phyloP scores from a whole-genome alignment of 2,329 filamentous ascomycete genomes.

The Pleoardoris graminearum region DNA sequence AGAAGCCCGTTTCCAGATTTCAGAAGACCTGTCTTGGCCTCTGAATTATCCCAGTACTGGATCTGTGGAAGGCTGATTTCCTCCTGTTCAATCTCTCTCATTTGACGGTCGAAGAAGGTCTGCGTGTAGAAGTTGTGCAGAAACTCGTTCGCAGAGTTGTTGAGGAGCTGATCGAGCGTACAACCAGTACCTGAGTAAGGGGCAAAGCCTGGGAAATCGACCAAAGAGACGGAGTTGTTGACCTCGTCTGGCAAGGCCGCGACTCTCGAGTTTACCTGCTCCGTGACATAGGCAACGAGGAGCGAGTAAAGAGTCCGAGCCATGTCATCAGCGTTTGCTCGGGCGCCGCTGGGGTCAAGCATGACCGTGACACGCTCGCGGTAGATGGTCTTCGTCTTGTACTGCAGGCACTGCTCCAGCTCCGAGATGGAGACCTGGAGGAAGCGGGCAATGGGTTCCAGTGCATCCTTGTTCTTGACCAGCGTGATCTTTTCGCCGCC shows the following conservation, averaged over 20 bases:
- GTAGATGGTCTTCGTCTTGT: slow-evolving; percentile 96
- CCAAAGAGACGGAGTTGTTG: slow-evolving; percentile 89
- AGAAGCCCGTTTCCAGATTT: slow-evolving; percentile 92
- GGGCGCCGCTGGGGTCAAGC: slow-evolving; percentile 88
- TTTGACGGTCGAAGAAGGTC: slow-evolving; percentile 94
- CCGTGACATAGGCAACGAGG: slow-evolving; percentile 90
- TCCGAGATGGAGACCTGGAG: slow-evolving; percentile 80
- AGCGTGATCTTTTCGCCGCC: slow-evolving; percentile 82
- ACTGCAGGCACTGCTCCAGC: slow-evolving; percentile 84
- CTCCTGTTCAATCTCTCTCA: slow-evolving; percentile 90
- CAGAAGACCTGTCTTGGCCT: slow-evolving; percentile 86
- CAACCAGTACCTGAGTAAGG: slow-evolving; percentile 83
- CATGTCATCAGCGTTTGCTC: slow-evolving; percentile 90
- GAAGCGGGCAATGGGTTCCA: slow-evolving; percentile 89
- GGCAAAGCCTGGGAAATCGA: slow-evolving; percentile 95
- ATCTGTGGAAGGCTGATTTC: slow-evolving; percentile 88
- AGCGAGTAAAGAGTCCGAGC: slow-evolving; percentile 92
- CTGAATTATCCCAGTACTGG: slow-evolving; percentile 97
- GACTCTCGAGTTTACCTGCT: slow-evolving; percentile 85
- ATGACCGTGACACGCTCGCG: slow-evolving; percentile 98
- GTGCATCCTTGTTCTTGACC: slow-evolving; percentile 90
- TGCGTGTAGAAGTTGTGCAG: slow-evolving; percentile 93
- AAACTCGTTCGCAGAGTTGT: slow-evolving; percentile 89
- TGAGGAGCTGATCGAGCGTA: slow-evolving; percentile 86
- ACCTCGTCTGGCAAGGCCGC: slow-evolving; percentile 87